phyloP scores from a whole-genome alignment of 805 yeast species.

The Ogataea populi-albae region DNA sequence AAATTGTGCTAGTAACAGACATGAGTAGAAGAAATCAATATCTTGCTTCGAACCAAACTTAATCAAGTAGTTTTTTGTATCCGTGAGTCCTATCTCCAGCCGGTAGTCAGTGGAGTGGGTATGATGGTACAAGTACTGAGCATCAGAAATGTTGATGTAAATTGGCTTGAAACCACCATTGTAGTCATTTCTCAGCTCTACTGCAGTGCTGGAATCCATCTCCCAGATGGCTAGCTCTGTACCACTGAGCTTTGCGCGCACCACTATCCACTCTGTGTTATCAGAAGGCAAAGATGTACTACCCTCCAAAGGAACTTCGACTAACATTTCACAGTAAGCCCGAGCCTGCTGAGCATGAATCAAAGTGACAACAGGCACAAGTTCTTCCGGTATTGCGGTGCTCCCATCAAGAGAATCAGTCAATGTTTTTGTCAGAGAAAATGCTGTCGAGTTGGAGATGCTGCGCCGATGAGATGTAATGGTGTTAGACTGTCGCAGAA shows the following conservation, averaged over 20 bases:
- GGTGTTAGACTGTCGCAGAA: slow-evolving; percentile 26
- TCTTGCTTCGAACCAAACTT: slow-evolving; percentile 27
- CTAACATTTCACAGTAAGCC: slow-evolving; percentile 46
- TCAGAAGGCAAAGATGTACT: slow-evolving; percentile 3
- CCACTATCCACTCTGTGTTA: slow-evolving; percentile 22
- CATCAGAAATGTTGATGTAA: slow-evolving; percentile 53
- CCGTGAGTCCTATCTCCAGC: slow-evolving; percentile 25
- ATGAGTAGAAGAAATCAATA: slow-evolving; percentile 37
- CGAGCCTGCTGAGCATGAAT: slow-evolving; percentile 69
- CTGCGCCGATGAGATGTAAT: slow-evolving; percentile 13
- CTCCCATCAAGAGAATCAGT: slow-evolving; percentile 16
- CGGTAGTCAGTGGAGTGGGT: slow-evolving; percentile 10
- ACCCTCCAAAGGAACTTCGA: slow-evolving; percentile 23
- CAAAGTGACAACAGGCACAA: slow-evolving; percentile 69
- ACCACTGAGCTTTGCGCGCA: slow-evolving; percentile 41
- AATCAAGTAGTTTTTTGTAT: slow-evolving; percentile 22
- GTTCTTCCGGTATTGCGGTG: slow-evolving; percentile 52
- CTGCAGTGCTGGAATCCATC: slow-evolving; percentile 31
- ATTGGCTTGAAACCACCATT: slow-evolving; percentile 44
- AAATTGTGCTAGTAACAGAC: slow-evolving; percentile 51
- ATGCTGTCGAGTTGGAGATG: slow-evolving; percentile 15
- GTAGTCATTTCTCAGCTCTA: slow-evolving; percentile 28
- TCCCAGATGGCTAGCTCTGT: slow-evolving; percentile 52
- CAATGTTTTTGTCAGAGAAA: slow-evolving; percentile 16
- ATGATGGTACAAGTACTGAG: slow-evolving; percentile 24